Percentiles rank a stretch among this genome's conserved stretches.
Conservation (phyloP, 345 rosid genomes). For the Bruguiera gymnorhiza region DNA sequence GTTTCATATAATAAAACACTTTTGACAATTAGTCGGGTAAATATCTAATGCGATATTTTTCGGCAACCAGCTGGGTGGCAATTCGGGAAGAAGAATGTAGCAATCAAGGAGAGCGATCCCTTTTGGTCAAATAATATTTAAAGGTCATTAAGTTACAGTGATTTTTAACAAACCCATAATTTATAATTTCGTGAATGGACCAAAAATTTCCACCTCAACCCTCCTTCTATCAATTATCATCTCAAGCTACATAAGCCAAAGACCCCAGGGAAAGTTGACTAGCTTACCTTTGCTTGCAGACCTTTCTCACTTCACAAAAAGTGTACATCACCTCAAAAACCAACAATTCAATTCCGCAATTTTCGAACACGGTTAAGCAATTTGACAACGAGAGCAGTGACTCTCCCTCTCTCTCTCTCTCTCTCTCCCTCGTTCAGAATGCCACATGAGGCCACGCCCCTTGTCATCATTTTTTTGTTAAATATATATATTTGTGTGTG, state of each 20-base stretch:
- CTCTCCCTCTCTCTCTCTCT: no score
- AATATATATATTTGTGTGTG: no score
- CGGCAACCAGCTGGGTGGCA: not conserved
- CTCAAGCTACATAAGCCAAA: not conserved
- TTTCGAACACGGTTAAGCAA: not conserved
- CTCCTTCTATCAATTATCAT: not conserved
- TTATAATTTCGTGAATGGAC: not conserved
- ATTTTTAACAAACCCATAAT: conserved; percentile 10
- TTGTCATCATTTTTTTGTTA: no score
- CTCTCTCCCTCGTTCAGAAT: no score
- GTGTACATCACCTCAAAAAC: not conserved
- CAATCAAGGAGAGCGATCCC: not conserved
- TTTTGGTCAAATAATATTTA: conserved; percentile 27
- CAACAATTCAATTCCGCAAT: not conserved
- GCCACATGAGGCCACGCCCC: no score
- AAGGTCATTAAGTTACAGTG: conserved; percentile 5
- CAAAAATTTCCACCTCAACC: not conserved
- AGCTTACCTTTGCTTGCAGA: not conserved
- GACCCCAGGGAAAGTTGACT: not conserved
- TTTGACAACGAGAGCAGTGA: not conserved
- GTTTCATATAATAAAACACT: no score
- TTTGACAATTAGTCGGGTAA: no score
- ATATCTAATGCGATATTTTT: not conserved
- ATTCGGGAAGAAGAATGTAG: not conserved
- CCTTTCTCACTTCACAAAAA: not conserved